Conservation (phyloP, 441 rosid species). For the Syzygium malaccense region DNA sequence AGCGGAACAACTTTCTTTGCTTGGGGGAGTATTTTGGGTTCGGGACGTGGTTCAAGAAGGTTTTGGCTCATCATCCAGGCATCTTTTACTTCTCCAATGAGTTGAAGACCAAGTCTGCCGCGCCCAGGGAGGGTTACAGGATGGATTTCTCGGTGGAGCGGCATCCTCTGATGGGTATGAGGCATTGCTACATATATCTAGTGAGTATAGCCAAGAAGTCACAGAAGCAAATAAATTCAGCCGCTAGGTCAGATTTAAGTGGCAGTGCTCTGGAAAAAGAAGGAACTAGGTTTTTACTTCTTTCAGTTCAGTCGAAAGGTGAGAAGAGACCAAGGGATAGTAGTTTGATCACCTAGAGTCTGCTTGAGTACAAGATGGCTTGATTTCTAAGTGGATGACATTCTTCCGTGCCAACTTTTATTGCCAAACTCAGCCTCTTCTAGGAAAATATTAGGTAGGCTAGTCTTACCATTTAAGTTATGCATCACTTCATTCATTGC, state of each 20-base stretch:
- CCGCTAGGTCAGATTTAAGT: background rate
- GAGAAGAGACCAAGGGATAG: background rate
- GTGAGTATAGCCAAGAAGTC: constrained; percentile 36
- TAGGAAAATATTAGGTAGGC: background rate
- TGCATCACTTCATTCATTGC: too few relatives aligned
- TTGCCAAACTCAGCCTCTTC: background rate
- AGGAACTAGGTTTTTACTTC: background rate
- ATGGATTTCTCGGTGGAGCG: constrained; percentile 49
- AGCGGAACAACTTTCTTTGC: constrained; percentile 46
- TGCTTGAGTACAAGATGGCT: background rate
- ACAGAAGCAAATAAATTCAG: constrained; percentile 13
- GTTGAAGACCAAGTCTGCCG: constrained; percentile 65
- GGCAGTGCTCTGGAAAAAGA: background rate
- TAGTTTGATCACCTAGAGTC: background rate
- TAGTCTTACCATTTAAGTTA: too few relatives aligned
- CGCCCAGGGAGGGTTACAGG: constrained; percentile 60
- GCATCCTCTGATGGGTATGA: constrained; percentile 74
- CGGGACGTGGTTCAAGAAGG: constrained; percentile 49
- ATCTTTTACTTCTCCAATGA: constrained; percentile 77
- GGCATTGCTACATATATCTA: constrained; percentile 64
- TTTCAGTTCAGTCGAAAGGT: background rate
- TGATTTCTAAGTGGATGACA: background rate
- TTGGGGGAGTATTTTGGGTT: constrained; percentile 68
- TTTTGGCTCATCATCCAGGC: constrained; percentile 64
- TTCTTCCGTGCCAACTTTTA: background rate